These are phyloP conservation scores for Trichophyton benhamiae DNA, from an alignment of 2,329 filamentous ascomycete species.

Conservation along the genomic window DNA sequence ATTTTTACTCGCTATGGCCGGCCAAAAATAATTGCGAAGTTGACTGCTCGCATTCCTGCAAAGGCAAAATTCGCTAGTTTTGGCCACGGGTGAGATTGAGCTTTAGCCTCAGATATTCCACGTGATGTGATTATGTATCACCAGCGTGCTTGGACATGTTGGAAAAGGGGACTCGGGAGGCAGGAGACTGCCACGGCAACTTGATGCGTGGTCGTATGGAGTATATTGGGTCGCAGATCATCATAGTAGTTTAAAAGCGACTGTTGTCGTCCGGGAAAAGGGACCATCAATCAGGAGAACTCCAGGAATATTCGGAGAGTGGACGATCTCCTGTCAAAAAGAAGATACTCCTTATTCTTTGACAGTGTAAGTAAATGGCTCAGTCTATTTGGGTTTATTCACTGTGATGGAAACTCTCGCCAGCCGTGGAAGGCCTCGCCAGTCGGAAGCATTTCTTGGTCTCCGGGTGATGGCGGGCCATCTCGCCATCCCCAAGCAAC, in stretches of 20 bases:
- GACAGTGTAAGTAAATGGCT: neutral
- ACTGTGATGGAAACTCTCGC: slow-evolving; percentile 24
- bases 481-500: slow-evolving; percentile 78
- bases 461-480: neutral
- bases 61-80: neutral
- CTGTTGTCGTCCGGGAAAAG: too few species aligned
- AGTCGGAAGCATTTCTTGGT: slow-evolving; percentile 25
- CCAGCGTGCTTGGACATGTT: neutral
- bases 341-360: neutral
- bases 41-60: neutral
- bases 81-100: neutral
- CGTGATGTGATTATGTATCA: neutral
- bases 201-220: neutral
- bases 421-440: slow-evolving; percentile 25
- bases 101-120: neutral
- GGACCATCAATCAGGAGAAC: too few species aligned
- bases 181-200: too few species aligned
- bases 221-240: too few species aligned
- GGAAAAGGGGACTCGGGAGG: neutral
- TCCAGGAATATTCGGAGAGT: neutral
- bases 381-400: slow-evolving; percentile 4
- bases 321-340: neutral
- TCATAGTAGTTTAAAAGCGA: too few species aligned
- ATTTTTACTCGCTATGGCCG: neutral
- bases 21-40: neutral